A percentile compares a stretch with the other conserved stretches of the same genome.
phyloP scores from a whole-genome alignment of 1,284 basidiomycete species.

The Jaminaea rosea region DNA sequence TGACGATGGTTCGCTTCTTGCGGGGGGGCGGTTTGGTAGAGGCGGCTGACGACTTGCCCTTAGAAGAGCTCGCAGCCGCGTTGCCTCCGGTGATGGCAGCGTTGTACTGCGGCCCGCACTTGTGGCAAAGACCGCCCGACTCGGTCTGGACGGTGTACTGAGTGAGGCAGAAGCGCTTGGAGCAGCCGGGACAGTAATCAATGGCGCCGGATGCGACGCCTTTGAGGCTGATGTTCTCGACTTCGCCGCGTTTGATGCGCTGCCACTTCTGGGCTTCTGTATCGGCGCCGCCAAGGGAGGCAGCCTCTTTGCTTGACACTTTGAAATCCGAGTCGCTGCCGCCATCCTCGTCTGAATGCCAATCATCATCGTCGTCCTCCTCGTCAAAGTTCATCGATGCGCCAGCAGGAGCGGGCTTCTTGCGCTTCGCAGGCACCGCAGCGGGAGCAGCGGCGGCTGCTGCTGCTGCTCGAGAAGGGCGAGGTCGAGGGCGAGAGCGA shows the following conservation, averaged over 20 bases:
- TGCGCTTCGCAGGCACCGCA: no score
- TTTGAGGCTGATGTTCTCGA: no score
- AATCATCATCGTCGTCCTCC: slow-evolving; percentile 62
- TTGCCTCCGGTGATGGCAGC: slow-evolving; percentile 1
- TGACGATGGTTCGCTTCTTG: slow-evolving; percentile 1
- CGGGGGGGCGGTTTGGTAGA: slow-evolving; percentile 2
- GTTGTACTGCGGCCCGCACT: slow-evolving; percentile 22
- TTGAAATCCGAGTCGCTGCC: slow-evolving; percentile 47
- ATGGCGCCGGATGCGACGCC: slow-evolving; percentile 66
- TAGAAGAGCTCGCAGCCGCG: no score
- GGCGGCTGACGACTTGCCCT: slow-evolving; percentile 9
- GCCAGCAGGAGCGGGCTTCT: no score
- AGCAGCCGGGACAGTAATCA: slow-evolving; percentile 70
- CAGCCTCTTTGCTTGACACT: no score
- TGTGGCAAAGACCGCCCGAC: slow-evolving; percentile 23
- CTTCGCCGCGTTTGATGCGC: no score
- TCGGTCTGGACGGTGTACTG: slow-evolving; percentile 53
- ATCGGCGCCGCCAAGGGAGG: no score
- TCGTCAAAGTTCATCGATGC: slow-evolving; percentile 50
- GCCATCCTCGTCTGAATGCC: slow-evolving; percentile 52
- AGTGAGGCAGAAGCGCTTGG: slow-evolving; percentile 70
- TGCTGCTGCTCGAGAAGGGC: no score
- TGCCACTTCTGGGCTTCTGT: no score
- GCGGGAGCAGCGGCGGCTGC: no score
- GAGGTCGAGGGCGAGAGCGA: no score